Base-by-base conservation (phyloP, 306 rosid genomes). In the Dryas drummondii region DNA sequence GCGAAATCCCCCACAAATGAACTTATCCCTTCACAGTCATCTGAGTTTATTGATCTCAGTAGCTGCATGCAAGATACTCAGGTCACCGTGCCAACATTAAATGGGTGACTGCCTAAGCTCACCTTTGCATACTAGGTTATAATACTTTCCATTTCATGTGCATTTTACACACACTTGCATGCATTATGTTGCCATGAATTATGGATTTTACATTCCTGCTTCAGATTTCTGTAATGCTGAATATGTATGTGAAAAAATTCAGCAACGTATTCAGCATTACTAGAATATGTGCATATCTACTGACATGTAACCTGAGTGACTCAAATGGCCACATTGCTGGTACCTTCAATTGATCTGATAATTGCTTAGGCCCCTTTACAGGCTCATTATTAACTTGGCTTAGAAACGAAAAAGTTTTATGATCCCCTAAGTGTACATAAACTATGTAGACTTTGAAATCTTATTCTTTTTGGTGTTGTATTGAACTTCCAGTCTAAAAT, bases 51-150 rank as follows among this genome's bases (percentile, higher is more conserved):
- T 81, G 93, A 93, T 89, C 93, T 93, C 66, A 91, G 90, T 81
- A 76, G 76, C 71, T 86, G 87, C 82, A 66, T 93, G 97, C 84
- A 91, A 49, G 84, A 88, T 80, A 78, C 93, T 67, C 83, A 85
- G n/a, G 68, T 93, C 74, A 87, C 90, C 2, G 27, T 93, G 63
- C 98, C 97, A 80, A 93, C 93, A 70, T 81, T 93, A 84, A 91
- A 93, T 79, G 98, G 98, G 98, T 93, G 87, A 71, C 49, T 57
- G 50, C 54, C 60, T 76, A 27, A 42, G 22, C 37, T 50, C 54
- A 49, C 72, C 5, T 70, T 41, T 61, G n/a, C 0, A 47, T 52
- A 6, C 44, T 9, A 5, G 66, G 61, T 11, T 32, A 7, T 52
- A 37, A 13, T 14, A 46, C 32, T 27, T 1, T 4, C 58, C 46